These are phyloP conservation scores for Avena eriantha DNA, from an alignment of 176 grass and related monocot genomes.

Conservation along the genomic window DNA sequence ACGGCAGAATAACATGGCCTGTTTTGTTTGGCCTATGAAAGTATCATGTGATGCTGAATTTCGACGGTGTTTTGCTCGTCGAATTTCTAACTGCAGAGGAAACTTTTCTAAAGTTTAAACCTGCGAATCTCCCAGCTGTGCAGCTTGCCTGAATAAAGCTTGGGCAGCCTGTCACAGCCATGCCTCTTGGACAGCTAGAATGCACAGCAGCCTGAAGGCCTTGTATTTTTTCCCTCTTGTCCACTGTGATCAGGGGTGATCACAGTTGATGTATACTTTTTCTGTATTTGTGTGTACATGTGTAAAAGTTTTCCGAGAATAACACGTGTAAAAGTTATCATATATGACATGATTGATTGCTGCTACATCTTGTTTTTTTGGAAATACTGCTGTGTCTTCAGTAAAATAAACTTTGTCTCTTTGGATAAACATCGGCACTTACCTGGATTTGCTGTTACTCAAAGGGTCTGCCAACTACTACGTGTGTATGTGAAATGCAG, in stretches of 20 bases:
- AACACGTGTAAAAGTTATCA: not conserved
- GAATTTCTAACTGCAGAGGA: slow-evolving; percentile 34
- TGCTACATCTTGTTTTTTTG: not conserved
- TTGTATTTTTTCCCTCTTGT: slow-evolving; percentile 22
- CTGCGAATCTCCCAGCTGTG: slow-evolving; percentile 3
- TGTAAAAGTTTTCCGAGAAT: slow-evolving; percentile 28
- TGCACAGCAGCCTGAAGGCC: slow-evolving; percentile 29
- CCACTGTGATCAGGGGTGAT: slow-evolving; percentile 34
- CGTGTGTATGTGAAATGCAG: not conserved
- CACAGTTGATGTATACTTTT: slow-evolving; percentile 33
- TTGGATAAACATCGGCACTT: not conserved
- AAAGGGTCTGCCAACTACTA: not conserved
- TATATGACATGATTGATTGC: slow-evolving; percentile 19
- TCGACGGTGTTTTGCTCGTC: slow-evolving; percentile 1
- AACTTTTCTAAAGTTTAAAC: slow-evolving; percentile 7
- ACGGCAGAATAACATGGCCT: slow-evolving; percentile 45
- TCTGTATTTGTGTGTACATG: slow-evolving; percentile 50
- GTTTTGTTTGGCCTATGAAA: slow-evolving; percentile 27
- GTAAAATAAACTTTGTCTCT: not conserved
- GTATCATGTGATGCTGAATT: slow-evolving; percentile 39
- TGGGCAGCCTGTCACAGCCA: slow-evolving; percentile 19
- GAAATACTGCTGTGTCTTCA: not conserved
- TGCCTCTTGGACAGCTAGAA: slow-evolving; percentile 32
- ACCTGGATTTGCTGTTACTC: slow-evolving; percentile 7
- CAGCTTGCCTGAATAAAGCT: slow-evolving; percentile 37